These are phyloP conservation scores for Grosmannia serpens DNA, from an alignment of 2,329 filamentous ascomycete species.

Conservation along the genomic window DNA sequence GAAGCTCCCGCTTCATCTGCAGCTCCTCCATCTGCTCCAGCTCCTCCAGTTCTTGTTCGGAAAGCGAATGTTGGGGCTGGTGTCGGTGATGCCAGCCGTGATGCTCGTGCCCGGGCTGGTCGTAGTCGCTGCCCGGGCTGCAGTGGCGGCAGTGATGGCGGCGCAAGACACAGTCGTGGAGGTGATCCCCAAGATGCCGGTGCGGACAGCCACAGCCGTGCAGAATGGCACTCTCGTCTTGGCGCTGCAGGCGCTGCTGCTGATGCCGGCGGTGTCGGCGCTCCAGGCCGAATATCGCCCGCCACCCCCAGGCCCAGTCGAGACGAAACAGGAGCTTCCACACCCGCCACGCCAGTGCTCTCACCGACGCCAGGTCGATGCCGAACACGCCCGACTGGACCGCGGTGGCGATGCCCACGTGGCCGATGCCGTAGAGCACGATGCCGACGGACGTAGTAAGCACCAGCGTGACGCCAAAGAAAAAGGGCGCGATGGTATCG, in stretches of 20 bases:
- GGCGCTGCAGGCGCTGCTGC: neutral
- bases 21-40: neutral
- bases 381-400: conserved; percentile 8
- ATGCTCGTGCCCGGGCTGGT: neutral
- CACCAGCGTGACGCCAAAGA: conserved; percentile 7
- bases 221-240: neutral
- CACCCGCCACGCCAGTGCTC: conserved; percentile 1
- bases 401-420: conserved; percentile 4
- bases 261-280: neutral
- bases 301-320: conserved; percentile 9
- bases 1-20: neutral
- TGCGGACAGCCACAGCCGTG: neutral
- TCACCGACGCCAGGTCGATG: conserved; percentile 5
- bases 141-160: neutral
- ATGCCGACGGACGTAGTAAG: conserved; percentile 6
- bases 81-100: neutral
- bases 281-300: neutral
- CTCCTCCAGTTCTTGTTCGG: neutral
- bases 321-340: conserved; percentile 7
- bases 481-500: conserved; percentile 5
- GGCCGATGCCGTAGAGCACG: conserved; percentile 8
- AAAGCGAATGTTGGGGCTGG: neutral
- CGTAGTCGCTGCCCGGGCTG: neutral
- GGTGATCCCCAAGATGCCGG: neutral
- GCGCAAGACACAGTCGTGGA: neutral